Evolutionary conservation across 768 basidiomycete species (phyloP).

Genomic region (Mycena olivaceomarginata): DNA sequence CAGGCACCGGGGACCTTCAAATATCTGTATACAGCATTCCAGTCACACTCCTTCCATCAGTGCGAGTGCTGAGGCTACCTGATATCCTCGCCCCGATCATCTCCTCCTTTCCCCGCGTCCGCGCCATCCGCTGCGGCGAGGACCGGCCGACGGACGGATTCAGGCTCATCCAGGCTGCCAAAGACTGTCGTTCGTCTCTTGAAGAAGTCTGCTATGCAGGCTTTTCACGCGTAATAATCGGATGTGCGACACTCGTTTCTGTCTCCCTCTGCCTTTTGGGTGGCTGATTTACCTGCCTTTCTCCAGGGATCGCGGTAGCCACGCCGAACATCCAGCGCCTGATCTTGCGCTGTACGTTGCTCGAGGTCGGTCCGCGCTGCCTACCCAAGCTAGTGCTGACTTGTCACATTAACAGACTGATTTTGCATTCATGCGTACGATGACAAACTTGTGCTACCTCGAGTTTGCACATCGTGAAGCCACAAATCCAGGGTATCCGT

Average conservation of each 20-base stretch:
- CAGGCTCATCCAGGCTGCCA: background rate
- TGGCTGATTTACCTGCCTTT: background rate
- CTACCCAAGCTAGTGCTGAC: background rate
- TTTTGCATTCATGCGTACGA: constrained; percentile 6
- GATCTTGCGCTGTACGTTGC: constrained; percentile 3
- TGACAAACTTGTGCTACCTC: constrained; percentile 16
- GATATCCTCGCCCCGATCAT: background rate
- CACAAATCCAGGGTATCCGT: background rate
- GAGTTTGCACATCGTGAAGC: constrained; percentile 12
- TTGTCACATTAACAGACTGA: background rate
- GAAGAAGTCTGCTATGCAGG: background rate
- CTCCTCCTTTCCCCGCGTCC: background rate
- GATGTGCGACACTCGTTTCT: background rate
- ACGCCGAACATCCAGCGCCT: constrained; percentile 16
- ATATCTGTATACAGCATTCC: background rate
- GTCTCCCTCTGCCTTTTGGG: background rate
- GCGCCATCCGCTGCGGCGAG: background rate
- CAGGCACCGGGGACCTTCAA: background rate
- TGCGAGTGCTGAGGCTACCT: background rate
- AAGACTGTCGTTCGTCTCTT: background rate
- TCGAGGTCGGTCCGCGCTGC: background rate
- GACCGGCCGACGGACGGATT: background rate
- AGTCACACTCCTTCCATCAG: background rate
- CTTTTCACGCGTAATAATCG: constrained; percentile 6
- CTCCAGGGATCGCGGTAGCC: background rate